A percentile compares a stretch with the other conserved stretches of the same genome.
Evolutionary conservation across 2,329 filamentous ascomycete genomes (phyloP).

Genomic region (Magnaporthiopsis rhizophila): DNA sequence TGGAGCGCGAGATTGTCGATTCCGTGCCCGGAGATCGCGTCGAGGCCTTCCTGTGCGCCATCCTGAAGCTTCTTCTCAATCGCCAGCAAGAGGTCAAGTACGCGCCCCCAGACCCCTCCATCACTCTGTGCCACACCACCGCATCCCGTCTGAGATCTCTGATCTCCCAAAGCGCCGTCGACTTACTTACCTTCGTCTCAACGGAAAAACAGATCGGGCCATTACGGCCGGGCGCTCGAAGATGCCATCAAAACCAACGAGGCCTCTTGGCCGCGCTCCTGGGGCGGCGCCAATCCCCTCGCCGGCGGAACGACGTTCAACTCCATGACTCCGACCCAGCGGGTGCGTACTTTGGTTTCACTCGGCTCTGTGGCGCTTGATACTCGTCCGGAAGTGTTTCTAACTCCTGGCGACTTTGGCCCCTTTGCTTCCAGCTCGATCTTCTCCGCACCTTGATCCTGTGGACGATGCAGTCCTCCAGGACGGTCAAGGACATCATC

Average conservation of each 20-base stretch:
- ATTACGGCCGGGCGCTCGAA: conserved; percentile 88
- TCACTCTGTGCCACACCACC: background rate
- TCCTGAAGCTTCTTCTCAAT: conserved; percentile 83
- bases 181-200: background rate
- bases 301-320: conserved; percentile 74
- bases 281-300: conserved; percentile 75
- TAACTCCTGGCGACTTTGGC: conserved; percentile 11
- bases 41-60: conserved; percentile 81
- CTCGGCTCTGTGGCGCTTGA: background rate
- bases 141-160: conserved; percentile 5
- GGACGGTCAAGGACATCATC: conserved; percentile 71
- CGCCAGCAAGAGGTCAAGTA: conserved; percentile 99
- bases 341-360: conserved; percentile 48
- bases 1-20: conserved; percentile 79
- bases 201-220: conserved; percentile 61
- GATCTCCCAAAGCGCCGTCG: conserved; percentile 3
- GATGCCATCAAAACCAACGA: conserved; percentile 83
- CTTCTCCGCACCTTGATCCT: conserved; percentile 75
- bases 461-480: conserved; percentile 86
- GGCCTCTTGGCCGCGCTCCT: conserved; percentile 78
- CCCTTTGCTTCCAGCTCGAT: conserved; percentile 51
- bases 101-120: conserved; percentile 24
- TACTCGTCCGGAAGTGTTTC: background rate
- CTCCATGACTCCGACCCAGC: conserved; percentile 70
- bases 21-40: conserved; percentile 72